Conservation (phyloP, 257 asterid species). For the Henckelia pumila region DNA sequence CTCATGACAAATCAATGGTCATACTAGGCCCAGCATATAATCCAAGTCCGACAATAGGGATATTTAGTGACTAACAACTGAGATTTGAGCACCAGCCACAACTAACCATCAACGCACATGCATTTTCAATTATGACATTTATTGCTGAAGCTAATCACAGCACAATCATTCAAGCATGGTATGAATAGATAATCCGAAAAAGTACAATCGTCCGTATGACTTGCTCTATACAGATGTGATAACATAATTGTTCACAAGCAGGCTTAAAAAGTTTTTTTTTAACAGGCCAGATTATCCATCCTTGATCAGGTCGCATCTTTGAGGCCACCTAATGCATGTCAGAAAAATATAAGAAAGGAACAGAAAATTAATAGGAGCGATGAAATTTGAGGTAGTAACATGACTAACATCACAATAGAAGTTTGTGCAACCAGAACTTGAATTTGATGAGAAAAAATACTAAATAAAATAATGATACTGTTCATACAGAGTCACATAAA, state of each 20-base stretch:
- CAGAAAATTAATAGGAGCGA: not conserved
- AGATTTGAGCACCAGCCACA: constrained; percentile 1
- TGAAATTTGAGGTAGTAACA: not conserved
- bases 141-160: not conserved
- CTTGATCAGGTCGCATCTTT: not conserved
- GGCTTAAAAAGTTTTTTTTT: constrained; percentile 5
- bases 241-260: not conserved
- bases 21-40: not conserved
- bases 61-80: not conserved
- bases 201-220: not conserved
- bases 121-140: not conserved
- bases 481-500: constrained; percentile 4
- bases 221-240: not conserved
- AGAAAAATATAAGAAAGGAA: constrained; percentile 1
- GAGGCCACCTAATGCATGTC: not conserved
- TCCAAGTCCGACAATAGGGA: not conserved
- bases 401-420: not conserved
- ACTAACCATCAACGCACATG: not conserved
- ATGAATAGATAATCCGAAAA: not conserved
- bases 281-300: constrained; percentile 8
- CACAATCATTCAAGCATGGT: constrained; percentile 8
- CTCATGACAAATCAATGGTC: not conserved
- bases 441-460: not conserved
- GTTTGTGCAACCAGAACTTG: not conserved
- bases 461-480: no score